phyloP scores from a whole-genome alignment of 139 green algal species.

The Picochlorum sp. region DNA sequence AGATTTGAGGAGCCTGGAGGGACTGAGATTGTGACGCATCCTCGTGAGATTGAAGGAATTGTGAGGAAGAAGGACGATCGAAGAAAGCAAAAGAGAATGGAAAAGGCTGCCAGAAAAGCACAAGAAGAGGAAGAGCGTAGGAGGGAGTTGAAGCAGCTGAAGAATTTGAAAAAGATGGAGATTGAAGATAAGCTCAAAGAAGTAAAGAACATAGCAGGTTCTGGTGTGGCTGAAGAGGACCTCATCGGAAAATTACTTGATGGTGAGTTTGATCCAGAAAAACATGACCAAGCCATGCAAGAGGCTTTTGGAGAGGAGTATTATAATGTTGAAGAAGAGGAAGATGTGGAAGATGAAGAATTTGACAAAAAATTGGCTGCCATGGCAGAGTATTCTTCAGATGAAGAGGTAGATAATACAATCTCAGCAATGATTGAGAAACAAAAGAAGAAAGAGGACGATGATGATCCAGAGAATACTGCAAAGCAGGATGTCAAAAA shows the following conservation, averaged over 20 bases:
- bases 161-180: slow-evolving; percentile 85
- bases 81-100: slow-evolving; percentile 50
- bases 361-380: slow-evolving; percentile 27
- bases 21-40: slow-evolving; percentile 57
- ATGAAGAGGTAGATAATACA: slow-evolving; percentile 18
- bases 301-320: slow-evolving; percentile 82
- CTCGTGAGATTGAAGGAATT: slow-evolving; percentile 54
- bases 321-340: slow-evolving; percentile 57
- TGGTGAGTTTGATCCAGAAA: slow-evolving; percentile 86
- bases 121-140: slow-evolving; percentile 33
- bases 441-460: slow-evolving; percentile 12
- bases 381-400: slow-evolving; percentile 11
- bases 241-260: slow-evolving; percentile 59
- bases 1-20: slow-evolving; percentile 72
- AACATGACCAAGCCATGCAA: slow-evolving; percentile 83
- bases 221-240: slow-evolving; percentile 12
- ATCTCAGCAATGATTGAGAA: slow-evolving; percentile 21
- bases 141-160: slow-evolving; percentile 74
- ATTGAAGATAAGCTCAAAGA: slow-evolving; percentile 60
- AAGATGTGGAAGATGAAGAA: slow-evolving; percentile 19
- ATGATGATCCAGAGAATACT: neutral
- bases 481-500: slow-evolving; percentile 34
- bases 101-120: slow-evolving; percentile 19
- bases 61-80: slow-evolving; percentile 60
- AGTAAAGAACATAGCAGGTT: slow-evolving; percentile 48